Base-by-base conservation (phyloP, 2,329 filamentous ascomycete species). In the Ophiostoma perfectum region DNA sequence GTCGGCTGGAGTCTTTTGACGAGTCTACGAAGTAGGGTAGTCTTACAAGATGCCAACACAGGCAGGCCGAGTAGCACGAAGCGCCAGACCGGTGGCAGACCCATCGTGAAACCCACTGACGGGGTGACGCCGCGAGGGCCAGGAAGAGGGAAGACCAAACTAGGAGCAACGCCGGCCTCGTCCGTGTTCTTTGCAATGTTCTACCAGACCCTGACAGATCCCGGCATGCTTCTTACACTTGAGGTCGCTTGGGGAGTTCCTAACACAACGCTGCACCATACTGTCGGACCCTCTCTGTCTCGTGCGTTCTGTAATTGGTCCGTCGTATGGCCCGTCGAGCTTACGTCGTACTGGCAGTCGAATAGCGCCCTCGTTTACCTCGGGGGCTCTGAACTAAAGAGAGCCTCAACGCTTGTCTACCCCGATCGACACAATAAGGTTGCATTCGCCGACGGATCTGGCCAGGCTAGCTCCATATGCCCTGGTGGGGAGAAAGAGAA, bases 211-310 rank as follows among this genome's bases (percentile, higher is more conserved):
- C 42, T 45, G 42, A n/a, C 45, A 45, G 9, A 2, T 12, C 6
- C 1, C 45, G 14, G n/a, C 42, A 45, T 36, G 11, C 47, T 39
- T 55, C 49, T 27, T 8, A 58, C 18, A 16, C 44, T 41, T 16
- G 27, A 49, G 42, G 12, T 68, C 67, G 64, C 67, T 68, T 68
- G 47, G 44, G 52, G 8, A 39, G 11, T 49, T 62, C 64, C 67
- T 68, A 55, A 68, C 64, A 64, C 67, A 66, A 36, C 64, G 45
- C 49, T 68, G 67, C 63, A 49, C 67, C 67, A 63, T 63, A 49
- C 63, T 68, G 67, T 68, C 67, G 63, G 67, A 68, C 49, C 67
- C 67, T 68, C 49, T 36, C 67, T 45, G 36, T n/a, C 45, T 9
- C 8, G 44, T 11, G 58, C 52, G 36, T 38, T 6, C 12, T 44